Evolutionary conservation across 2,329 filamentous ascomycete species (phyloP).

Genomic region (Dactylella cylindrospora): DNA sequence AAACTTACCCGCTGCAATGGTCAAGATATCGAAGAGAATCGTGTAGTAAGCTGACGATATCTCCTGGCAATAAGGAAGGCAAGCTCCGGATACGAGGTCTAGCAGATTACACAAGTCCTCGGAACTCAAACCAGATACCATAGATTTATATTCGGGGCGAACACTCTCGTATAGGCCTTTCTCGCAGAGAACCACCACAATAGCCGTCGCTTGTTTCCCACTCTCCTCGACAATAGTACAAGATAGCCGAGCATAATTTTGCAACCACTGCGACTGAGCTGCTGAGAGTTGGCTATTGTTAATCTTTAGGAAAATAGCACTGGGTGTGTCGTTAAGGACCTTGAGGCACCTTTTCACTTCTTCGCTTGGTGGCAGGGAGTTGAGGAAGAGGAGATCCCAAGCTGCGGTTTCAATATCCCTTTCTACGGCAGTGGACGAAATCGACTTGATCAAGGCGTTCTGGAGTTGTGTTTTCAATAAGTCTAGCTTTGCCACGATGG

Average conservation of each 20-base stretch:
- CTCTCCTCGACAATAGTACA: conserved; percentile 1
- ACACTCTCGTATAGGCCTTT: conserved; percentile 20
- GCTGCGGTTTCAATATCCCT: too few species aligned
- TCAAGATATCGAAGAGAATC: conserved; percentile 15
- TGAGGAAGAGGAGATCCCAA: too few species aligned
- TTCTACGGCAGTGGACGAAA: too few species aligned
- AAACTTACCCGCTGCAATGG: conserved; percentile 3
- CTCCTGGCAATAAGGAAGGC: not conserved
- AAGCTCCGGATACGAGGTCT: not conserved
- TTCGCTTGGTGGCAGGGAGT: too few species aligned
- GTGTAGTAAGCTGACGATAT: conserved; percentile 12
- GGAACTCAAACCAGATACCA: not conserved
- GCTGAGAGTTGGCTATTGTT: not conserved
- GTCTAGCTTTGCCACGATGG: not conserved
- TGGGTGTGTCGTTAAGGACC: too few species aligned
- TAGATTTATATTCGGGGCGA: conserved; percentile 1
- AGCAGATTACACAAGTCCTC: not conserved
- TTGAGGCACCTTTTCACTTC: too few species aligned
- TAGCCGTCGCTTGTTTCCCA: conserved; percentile 14
- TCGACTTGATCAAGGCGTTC: too few species aligned
- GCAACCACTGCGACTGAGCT: not conserved
- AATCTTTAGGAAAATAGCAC: too few species aligned
- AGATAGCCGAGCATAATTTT: conserved; percentile 13
- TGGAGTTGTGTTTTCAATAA: too few species aligned
- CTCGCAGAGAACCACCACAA: conserved; percentile 8